A percentile compares a stretch with the other conserved stretches of the same genome.
phyloP scores from a whole-genome alignment of 2,329 filamentous ascomycete species.

The Trichoderma guizhouense region DNA sequence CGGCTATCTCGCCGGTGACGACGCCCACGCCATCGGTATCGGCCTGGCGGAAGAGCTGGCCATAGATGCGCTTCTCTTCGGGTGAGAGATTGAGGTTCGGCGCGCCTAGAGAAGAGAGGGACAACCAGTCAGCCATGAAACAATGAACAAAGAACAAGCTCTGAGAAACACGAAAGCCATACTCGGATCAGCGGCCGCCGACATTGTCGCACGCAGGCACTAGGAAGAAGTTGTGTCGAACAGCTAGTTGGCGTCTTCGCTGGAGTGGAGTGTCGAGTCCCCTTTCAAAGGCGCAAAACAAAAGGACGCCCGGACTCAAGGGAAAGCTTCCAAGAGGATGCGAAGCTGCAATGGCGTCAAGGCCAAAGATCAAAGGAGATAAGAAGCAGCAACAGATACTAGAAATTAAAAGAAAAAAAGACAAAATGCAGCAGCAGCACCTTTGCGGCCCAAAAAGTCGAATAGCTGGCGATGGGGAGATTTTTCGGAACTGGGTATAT shows the following conservation, averaged over 20 bases:
- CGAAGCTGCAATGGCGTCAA: not conserved
- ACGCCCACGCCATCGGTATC: slow-evolving; percentile 90
- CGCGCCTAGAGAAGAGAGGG: slow-evolving; percentile 39
- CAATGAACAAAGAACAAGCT: not conserved
- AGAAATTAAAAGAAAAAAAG: not conserved
- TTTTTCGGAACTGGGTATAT: slow-evolving; percentile 13
- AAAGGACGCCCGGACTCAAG: not conserved
- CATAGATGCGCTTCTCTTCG: slow-evolving; percentile 92
- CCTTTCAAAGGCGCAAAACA: slow-evolving; percentile 2
- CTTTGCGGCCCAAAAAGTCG: slow-evolving; percentile 13
- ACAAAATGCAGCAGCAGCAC: not conserved
- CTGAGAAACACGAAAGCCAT: not conserved
- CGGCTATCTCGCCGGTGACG: slow-evolving; percentile 91
- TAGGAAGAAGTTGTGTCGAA: not conserved
- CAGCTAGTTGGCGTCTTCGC: slow-evolving; percentile 5
- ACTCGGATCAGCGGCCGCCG: slow-evolving; percentile 26
- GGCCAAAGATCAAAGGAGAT: not conserved
- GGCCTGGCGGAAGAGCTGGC: slow-evolving; percentile 87
- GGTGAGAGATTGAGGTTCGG: slow-evolving; percentile 79
- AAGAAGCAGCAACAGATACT: not conserved
- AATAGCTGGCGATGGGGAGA: slow-evolving; percentile 1
- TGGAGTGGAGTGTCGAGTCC: not conserved
- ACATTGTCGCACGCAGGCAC: slow-evolving; percentile 25
- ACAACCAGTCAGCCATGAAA: slow-evolving; percentile 19
- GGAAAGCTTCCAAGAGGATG: not conserved